Evolutionary conservation across 2,329 filamentous ascomycete species (phyloP), one percentile per base, ranked within the genome.

Genomic region (Didymella lethalis): DNA sequence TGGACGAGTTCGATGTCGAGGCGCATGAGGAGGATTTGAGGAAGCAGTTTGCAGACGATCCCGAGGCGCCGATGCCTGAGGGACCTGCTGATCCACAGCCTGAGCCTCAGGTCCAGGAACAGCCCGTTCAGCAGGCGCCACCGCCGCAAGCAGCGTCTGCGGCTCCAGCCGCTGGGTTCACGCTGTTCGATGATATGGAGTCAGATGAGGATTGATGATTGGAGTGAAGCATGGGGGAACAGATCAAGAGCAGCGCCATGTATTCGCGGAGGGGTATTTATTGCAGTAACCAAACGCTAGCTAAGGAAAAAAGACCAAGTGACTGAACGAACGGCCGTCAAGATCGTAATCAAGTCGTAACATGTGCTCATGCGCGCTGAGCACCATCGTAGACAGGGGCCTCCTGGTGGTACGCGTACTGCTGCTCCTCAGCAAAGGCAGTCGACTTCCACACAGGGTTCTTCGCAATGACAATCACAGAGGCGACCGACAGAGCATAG

Each of bases 1-100:
- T 66, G 16, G 65, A 67, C 26, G 53, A 61, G n/a, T 69, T 70
- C 40, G 52, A 69, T 20, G 63, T 70, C 32, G 59, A 64, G n/a
- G 68, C 67, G 1, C 54, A 64, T 48, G 60, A 69, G 54, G 65
- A 70, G 45, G 64, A 57, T n/a, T 60, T 66, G 34, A 63, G 61
- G 44, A 58, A 57, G 40, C 57, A 51, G 43, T 57, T 57, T 31
- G 43, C 46, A 12, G 40, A 56, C 34, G 43, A 48, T 2, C 41
- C 41, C 11, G 50, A 41, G 41, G 46, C 40, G 38, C 45, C 50
- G 16, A n/a, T 40, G n/a, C 36, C 12, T 36, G 25, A 49, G 26
- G 48, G 20, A 31, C 31, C 46, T 8, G 45, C 23, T n/a, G 45
- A 48, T 16, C 29, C 43, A 31, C 55, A 49, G 18, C 28, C 11